Conservation (phyloP, 257 asterid species). For the Eustoma russellianum region DNA sequence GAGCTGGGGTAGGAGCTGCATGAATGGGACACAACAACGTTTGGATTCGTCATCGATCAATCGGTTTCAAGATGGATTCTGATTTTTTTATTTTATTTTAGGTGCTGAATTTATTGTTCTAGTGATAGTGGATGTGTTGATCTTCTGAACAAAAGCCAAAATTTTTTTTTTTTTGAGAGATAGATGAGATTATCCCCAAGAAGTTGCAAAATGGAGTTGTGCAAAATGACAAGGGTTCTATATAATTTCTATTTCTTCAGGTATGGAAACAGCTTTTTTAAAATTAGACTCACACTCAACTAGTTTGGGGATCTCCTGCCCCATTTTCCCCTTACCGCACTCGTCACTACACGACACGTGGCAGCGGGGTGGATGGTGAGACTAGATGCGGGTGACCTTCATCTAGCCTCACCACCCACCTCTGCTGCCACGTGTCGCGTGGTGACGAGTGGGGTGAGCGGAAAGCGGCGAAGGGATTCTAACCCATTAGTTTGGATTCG, state of each 20-base stretch:
- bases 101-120: background rate
- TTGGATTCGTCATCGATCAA: constrained; percentile 29
- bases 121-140: constrained; percentile 33
- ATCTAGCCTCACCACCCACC: too few relatives aligned
- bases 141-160: too few relatives aligned
- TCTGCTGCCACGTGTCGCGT: too few relatives aligned
- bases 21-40: constrained; percentile 10
- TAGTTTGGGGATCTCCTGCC: too few relatives aligned
- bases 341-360: too few relatives aligned
- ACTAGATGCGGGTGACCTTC: too few relatives aligned
- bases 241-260: constrained; percentile 11
- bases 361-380: too few relatives aligned
- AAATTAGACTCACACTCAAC: constrained; percentile 28
- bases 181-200: background rate
- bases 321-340: too few relatives aligned
- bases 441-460: too few relatives aligned
- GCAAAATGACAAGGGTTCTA: constrained; percentile 4
- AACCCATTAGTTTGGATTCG: constrained; percentile 27
- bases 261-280: constrained; percentile 23
- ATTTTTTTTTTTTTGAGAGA: too few relatives aligned
- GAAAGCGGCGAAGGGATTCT: too few relatives aligned
- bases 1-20: constrained; percentile 15
- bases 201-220: too few relatives aligned
- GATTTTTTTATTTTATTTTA: background rate
- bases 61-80: constrained; percentile 51